A percentile compares a stretch with the other conserved stretches of the same genome.
Evolutionary conservation across 257 asterid genomes (phyloP).

Genomic region (Jacaranda mimosifolia): DNA sequence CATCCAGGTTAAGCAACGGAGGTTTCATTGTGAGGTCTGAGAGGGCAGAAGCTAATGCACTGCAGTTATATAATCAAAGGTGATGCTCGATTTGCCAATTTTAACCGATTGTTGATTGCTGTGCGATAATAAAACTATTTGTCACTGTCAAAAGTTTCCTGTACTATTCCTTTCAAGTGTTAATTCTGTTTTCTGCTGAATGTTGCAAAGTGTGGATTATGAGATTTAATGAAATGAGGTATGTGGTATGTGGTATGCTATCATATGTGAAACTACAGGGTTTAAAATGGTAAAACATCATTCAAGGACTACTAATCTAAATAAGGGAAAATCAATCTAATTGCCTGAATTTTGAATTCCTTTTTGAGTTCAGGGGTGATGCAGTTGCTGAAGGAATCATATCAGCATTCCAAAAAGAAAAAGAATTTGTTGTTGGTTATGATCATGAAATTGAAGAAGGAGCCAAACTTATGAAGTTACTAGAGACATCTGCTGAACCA

Average conservation of each 20-base stretch:
- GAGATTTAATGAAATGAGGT: slow-evolving; percentile 10
- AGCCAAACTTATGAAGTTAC: slow-evolving; percentile 87
- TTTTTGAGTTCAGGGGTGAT: slow-evolving; percentile 57
- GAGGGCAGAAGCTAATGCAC: slow-evolving; percentile 73
- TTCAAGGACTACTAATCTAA: slow-evolving; percentile 20
- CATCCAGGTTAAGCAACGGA: slow-evolving; percentile 72
- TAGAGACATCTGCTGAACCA: slow-evolving; percentile 98
- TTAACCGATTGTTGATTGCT: slow-evolving; percentile 30
- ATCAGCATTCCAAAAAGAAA: slow-evolving; percentile 70
- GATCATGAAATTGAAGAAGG: slow-evolving; percentile 87
- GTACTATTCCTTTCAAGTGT: background rate
- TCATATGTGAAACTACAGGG: background rate
- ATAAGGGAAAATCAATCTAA: background rate
- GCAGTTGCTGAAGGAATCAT: slow-evolving; percentile 80
- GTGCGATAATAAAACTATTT: background rate
- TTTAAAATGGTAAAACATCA: background rate
- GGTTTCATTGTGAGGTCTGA: slow-evolving; percentile 76
- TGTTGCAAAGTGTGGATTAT: slow-evolving; percentile 1
- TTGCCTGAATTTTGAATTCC: background rate
- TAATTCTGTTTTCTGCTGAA: slow-evolving; percentile 18
- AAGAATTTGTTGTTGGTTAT: slow-evolving; percentile 49
- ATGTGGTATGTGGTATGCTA: background rate
- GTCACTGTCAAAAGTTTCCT: slow-evolving; percentile 9
- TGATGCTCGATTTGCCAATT: slow-evolving; percentile 38
- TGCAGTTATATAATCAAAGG: slow-evolving; percentile 73